Evolutionary conservation across 148 eudicot genomes (phyloP).

Genomic region (Cornus suecica): DNA sequence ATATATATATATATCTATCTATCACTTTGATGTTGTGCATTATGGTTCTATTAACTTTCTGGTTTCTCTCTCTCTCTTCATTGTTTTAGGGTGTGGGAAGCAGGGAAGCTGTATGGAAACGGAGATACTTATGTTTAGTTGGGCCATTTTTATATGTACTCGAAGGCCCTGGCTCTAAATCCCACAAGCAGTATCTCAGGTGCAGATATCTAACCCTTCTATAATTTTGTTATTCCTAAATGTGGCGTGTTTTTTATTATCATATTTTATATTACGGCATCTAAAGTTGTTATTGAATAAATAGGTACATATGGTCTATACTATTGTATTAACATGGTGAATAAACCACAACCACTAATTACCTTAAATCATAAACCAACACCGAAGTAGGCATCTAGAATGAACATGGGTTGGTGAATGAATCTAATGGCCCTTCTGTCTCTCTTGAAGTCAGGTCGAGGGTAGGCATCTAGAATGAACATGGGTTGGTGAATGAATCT

Average conservation of each 20-base stretch:
- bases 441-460: too few relatives aligned
- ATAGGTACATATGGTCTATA: background rate
- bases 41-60: conserved; percentile 8
- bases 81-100: conserved; percentile 77
- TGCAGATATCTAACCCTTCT: conserved; percentile 19
- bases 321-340: background rate
- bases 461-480: too few relatives aligned
- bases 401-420: too few relatives aligned
- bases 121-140: conserved; percentile 81
- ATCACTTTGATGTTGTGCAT: background rate
- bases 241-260: too few relatives aligned
- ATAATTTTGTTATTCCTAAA: too few relatives aligned
- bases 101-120: conserved; percentile 95
- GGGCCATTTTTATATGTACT: conserved; percentile 83
- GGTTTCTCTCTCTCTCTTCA: conserved; percentile 6
- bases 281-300: background rate
- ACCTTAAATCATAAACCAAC: too few relatives aligned
- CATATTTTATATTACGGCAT: background rate
- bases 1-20: conserved; percentile 4
- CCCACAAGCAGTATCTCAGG: conserved; percentile 86
- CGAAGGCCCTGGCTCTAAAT: conserved; percentile 70
- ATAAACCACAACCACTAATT: background rate
- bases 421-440: too few relatives aligned
- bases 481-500: too few relatives aligned
- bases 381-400: too few relatives aligned